These are phyloP conservation scores for Cercospora nicotianae DNA, from an alignment of 2,329 filamentous ascomycete species.

Conservation along the genomic window DNA sequence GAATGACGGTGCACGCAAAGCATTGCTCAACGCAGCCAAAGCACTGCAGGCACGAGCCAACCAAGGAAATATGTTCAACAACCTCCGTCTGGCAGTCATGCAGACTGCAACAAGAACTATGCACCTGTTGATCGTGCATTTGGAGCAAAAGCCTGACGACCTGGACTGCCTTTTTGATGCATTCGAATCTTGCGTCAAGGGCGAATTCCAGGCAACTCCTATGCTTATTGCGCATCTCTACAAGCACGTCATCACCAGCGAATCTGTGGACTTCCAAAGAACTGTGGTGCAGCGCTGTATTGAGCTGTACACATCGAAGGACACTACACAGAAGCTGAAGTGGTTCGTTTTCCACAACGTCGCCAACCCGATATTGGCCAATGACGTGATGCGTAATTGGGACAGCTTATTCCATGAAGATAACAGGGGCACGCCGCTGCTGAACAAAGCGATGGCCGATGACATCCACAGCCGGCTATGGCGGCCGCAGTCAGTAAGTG, in stretches of 20 bases:
- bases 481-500: slow-evolving; percentile 77
- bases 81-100: slow-evolving; percentile 78
- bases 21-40: slow-evolving; percentile 66
- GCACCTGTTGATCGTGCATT: slow-evolving; percentile 76
- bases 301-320: slow-evolving; percentile 78
- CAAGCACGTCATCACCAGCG: slow-evolving; percentile 75
- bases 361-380: slow-evolving; percentile 93
- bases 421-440: slow-evolving; percentile 65
- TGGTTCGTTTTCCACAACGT: slow-evolving; percentile 88
- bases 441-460: slow-evolving; percentile 85
- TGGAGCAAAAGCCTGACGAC: slow-evolving; percentile 65
- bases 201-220: slow-evolving; percentile 76
- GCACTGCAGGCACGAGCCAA: slow-evolving; percentile 75
- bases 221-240: slow-evolving; percentile 81
- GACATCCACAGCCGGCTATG: slow-evolving; percentile 90
- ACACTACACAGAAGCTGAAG: slow-evolving; percentile 83
- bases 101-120: slow-evolving; percentile 89
- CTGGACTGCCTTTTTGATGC: slow-evolving; percentile 79
- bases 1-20: slow-evolving; percentile 58
- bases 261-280: slow-evolving; percentile 84
- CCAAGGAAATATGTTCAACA: slow-evolving; percentile 65
- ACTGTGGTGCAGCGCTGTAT: slow-evolving; percentile 80
- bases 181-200: slow-evolving; percentile 78
- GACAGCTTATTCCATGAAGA: slow-evolving; percentile 53
- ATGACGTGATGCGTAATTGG: slow-evolving; percentile 89